These are phyloP conservation scores for Candida adriatica DNA, from an alignment of 805 yeast species.

Conservation along the genomic window DNA sequence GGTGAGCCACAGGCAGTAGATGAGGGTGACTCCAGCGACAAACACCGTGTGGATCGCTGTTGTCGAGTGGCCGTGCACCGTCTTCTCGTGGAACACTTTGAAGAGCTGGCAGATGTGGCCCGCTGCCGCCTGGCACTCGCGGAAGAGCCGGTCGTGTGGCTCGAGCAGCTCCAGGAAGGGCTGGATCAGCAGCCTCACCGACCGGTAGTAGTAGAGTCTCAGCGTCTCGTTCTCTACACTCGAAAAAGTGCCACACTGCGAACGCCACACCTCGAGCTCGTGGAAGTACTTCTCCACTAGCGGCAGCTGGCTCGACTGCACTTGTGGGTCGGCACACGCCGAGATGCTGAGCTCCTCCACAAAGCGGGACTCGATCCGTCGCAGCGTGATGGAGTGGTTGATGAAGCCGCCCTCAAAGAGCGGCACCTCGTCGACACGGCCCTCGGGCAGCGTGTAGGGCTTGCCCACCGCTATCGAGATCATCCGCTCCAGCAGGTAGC, in stretches of 20 bases:
- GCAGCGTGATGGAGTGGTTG: conserved; percentile 48
- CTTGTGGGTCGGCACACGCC: conserved; percentile 22
- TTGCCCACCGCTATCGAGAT: conserved; percentile 57
- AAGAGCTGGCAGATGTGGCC: conserved; percentile 62
- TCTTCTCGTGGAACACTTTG: conserved; percentile 55
- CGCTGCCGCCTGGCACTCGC: conserved; percentile 66
- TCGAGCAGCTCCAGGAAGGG: conserved; percentile 57
- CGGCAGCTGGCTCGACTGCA: conserved; percentile 34
- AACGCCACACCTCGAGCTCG: conserved; percentile 51
- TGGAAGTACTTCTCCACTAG: conserved; percentile 46
- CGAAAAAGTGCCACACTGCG: conserved; percentile 40
- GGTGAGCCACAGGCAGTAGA: conserved; percentile 61
- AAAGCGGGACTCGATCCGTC: conserved; percentile 54
- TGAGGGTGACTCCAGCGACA: conserved; percentile 61
- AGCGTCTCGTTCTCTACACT: conserved; percentile 52
- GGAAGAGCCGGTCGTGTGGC: conserved; percentile 53
- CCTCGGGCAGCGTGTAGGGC: conserved; percentile 46
- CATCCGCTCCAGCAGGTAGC: conserved; percentile 54
- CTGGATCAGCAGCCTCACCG: conserved; percentile 54
- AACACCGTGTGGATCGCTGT: conserved; percentile 62
- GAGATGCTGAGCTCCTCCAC: conserved; percentile 43
- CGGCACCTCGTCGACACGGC: conserved; percentile 44
- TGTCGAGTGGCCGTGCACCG: conserved; percentile 57
- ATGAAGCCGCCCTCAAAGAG: conserved; percentile 41
- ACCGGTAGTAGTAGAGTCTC: conserved; percentile 50